phyloP scores from a whole-genome alignment of 257 asterid species.

The Solanum appendiculatum region DNA sequence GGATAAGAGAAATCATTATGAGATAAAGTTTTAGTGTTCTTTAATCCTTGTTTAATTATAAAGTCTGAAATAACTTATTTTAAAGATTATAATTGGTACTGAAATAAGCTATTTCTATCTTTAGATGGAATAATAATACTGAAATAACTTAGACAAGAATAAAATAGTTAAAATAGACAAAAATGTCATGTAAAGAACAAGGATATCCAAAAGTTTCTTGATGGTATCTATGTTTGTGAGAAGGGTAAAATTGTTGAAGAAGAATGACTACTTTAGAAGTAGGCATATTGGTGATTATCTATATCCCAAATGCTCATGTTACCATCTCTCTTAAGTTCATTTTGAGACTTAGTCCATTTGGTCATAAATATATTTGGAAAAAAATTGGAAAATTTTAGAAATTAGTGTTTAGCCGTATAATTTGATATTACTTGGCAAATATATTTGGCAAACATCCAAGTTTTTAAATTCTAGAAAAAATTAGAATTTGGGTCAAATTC shows the following conservation, averaged over 20 bases:
- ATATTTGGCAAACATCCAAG: too few relatives aligned
- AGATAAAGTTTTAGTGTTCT: too few relatives aligned
- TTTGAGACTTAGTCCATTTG: not conserved
- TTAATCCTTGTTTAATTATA: too few relatives aligned
- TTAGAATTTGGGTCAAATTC: too few relatives aligned
- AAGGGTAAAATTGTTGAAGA: not conserved
- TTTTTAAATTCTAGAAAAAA: too few relatives aligned
- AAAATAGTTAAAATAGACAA: too few relatives aligned
- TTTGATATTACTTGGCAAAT: too few relatives aligned
- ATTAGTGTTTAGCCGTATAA: too few relatives aligned
- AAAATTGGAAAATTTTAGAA: too few relatives aligned
- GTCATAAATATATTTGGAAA: too few relatives aligned
- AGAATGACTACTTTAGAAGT: not conserved
- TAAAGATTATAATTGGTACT: too few relatives aligned
- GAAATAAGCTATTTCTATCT: not conserved
- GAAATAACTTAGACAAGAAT: too few relatives aligned
- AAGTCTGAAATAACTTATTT: not conserved
- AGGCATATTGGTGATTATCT: not conserved
- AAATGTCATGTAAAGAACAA: not conserved
- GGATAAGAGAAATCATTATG: not conserved
- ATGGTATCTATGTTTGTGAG: not conserved
- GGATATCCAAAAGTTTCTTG: not conserved
- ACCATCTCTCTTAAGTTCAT: not conserved
- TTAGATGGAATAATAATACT: not conserved
- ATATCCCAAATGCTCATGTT: not conserved